A percentile compares a stretch with the other conserved stretches of the same genome.
These are phyloP conservation scores for Venturia effusa DNA, from an alignment of 2,329 filamentous ascomycete genomes.

Conservation along the genomic window DNA sequence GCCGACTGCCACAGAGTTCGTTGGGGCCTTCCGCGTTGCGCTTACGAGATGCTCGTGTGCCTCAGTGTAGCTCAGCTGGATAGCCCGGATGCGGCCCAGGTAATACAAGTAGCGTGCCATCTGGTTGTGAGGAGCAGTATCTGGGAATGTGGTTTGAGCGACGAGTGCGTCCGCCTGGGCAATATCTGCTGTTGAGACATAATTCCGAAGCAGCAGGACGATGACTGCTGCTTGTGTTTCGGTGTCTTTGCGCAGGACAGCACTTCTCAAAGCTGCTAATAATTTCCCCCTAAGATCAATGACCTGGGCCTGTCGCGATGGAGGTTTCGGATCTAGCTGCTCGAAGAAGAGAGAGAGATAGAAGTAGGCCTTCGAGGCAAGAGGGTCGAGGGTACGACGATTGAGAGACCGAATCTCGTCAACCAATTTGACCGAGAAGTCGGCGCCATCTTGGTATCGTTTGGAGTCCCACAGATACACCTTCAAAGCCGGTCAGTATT, in stretches of 20 bases:
- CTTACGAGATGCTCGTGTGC: constrained; percentile 89
- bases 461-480: constrained; percentile 83
- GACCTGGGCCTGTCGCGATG: constrained; percentile 78
- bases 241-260: constrained; percentile 92
- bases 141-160: constrained; percentile 88
- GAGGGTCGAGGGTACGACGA: constrained; percentile 83
- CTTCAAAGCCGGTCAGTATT: constrained; percentile 34
- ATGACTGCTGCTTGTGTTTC: constrained; percentile 97
- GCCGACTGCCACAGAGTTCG: constrained; percentile 76
- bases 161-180: constrained; percentile 92
- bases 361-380: constrained; percentile 94
- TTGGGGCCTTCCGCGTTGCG: constrained; percentile 89
- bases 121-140: constrained; percentile 93
- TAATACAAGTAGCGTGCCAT: constrained; percentile 97
- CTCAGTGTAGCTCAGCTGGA: constrained; percentile 93
- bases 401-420: constrained; percentile 83
- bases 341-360: constrained; percentile 96
- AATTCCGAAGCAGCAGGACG: constrained; percentile 88
- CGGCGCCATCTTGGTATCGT: constrained; percentile 65
- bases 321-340: constrained; percentile 74
- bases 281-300: constrained; percentile 78
- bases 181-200: constrained; percentile 92
- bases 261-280: constrained; percentile 79
- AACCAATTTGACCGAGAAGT: constrained; percentile 75
- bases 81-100: constrained; percentile 87